A percentile compares a stretch with the other conserved stretches of the same genome.
Conservation (phyloP, 106 monocot genomes). For the Xerophyta viscosa region DNA sequence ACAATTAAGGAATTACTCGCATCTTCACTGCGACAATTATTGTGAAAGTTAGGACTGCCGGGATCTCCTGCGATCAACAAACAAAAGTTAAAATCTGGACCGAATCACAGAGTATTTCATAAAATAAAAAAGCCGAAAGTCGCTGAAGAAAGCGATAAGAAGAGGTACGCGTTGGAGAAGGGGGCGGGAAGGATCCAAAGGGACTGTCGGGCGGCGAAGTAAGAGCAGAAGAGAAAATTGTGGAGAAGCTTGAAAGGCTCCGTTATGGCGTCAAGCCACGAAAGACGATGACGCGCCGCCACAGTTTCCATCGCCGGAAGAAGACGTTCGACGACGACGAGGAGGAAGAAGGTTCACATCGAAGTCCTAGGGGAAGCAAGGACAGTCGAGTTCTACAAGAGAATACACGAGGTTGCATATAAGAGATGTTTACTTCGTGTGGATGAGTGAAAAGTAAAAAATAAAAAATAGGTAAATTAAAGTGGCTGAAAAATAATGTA, state of each 20-base stretch:
- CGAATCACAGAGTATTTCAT: not conserved
- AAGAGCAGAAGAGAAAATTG: slow-evolving; percentile 77
- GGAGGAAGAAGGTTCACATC: too few relatives aligned
- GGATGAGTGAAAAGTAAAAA: too few relatives aligned
- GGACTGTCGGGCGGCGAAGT: slow-evolving; percentile 59
- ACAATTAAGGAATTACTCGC: not conserved
- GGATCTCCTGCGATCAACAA: slow-evolving; percentile 56
- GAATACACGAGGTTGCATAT: too few relatives aligned
- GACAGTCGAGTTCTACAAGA: too few relatives aligned
- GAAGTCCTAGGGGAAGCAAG: too few relatives aligned
- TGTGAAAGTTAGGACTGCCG: slow-evolving; percentile 56
- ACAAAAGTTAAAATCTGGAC: not conserved
- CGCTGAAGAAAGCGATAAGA: too few relatives aligned
- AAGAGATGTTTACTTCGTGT: too few relatives aligned
- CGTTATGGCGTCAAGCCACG: slow-evolving; percentile 61
- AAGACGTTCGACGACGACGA: too few relatives aligned
- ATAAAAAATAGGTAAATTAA: too few relatives aligned
- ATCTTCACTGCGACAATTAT: slow-evolving; percentile 62
- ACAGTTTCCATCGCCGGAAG: slow-evolving; percentile 10
- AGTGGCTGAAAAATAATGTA: too few relatives aligned
- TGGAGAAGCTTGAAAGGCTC: slow-evolving; percentile 92
- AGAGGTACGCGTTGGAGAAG: not conserved
- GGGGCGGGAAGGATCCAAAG: slow-evolving; percentile 25
- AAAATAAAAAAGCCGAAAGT: not conserved
- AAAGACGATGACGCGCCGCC: slow-evolving; percentile 16